Base-by-base conservation (phyloP, 805 yeast genomes). In the Priceomyces carsonii region DNA sequence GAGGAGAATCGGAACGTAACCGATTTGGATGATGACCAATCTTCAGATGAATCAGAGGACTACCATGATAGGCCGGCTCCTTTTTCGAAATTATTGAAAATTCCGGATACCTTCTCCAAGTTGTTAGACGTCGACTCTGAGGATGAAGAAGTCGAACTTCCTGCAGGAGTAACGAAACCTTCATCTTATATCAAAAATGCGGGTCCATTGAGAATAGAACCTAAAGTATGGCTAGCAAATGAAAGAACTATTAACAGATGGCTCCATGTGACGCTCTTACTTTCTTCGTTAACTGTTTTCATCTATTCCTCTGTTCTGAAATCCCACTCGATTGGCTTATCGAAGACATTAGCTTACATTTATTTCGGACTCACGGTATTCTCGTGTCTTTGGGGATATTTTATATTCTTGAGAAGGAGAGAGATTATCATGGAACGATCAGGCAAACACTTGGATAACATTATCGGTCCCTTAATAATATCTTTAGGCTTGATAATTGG, bases 201-300 rank as follows among this genome's bases (percentile, higher is more conserved):
- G 18, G 96, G 96, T 6, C 93, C 96, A 1, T 78, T 89, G 37
- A 89, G 85, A 62, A 90, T 93, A 39, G 99, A 93, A 67, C 95
- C 98, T 19, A 93, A 93, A 57, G 99, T 93, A 9, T 93, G 98
- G 97, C 73, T 93, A 45, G 99, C 99, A 18, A 93, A 93, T 56
- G 99, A 93, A 67, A 83, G 99, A 61, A 93, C 99, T 3, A 91
- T 90, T 67, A 83, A 87, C 69, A 78, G 95, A 61, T 93, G 99
- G 99, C 71, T 93, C 46, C 89, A 84, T 45, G 91, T 91, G 15
- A 85, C 95, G 9, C 79, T 95, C 0, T 68, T 93, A 55, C 72
- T 93, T 48, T 80, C 95, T 14, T 81, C 90, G 0, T 66, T 93
- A 50, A 88, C 98, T 0, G 89, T 90, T 54, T 73, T 93, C 10